Evolutionary conservation across 139 green algal genomes (phyloP).

Genomic region (Picochlorum sp.): DNA sequence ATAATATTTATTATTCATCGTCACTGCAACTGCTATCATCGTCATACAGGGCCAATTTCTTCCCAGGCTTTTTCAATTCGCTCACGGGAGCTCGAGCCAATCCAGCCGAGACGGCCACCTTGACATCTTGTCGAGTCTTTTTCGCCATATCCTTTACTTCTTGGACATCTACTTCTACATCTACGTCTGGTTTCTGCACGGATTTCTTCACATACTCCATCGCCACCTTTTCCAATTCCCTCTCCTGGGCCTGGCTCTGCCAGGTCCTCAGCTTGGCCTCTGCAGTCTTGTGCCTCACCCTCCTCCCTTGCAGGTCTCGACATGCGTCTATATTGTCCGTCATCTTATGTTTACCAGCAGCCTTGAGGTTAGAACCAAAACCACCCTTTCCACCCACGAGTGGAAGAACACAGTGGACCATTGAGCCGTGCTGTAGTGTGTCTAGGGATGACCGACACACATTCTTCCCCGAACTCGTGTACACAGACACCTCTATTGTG

Average conservation of each 20-base stretch:
- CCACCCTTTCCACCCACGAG: slow-evolving; percentile 93
- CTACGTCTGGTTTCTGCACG: slow-evolving; percentile 37
- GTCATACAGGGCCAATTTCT: slow-evolving; percentile 3
- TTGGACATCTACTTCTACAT: slow-evolving; percentile 42
- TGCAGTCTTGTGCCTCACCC: slow-evolving; percentile 50
- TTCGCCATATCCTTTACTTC: slow-evolving; percentile 19
- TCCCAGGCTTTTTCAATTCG: neutral
- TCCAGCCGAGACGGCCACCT: slow-evolving; percentile 3
- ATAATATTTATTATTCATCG: neutral
- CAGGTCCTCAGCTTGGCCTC: slow-evolving; percentile 82
- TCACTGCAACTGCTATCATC: neutral
- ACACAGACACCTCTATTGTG: too few species aligned
- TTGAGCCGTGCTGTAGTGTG: slow-evolving; percentile 57
- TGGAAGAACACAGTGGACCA: slow-evolving; percentile 90
- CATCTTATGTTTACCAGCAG: slow-evolving; percentile 67
- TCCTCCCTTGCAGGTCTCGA: slow-evolving; percentile 78
- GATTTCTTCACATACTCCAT: slow-evolving; percentile 65
- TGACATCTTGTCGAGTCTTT: neutral
- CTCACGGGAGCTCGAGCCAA: neutral
- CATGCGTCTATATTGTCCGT: slow-evolving; percentile 89
- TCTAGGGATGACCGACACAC: neutral
- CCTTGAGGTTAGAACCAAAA: slow-evolving; percentile 89
- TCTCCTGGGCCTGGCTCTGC: slow-evolving; percentile 51
- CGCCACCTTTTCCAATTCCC: slow-evolving; percentile 73
- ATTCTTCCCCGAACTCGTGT: too few species aligned